Conservation (phyloP, 176 grass and related monocot species). For the Eleusine coracana region DNA sequence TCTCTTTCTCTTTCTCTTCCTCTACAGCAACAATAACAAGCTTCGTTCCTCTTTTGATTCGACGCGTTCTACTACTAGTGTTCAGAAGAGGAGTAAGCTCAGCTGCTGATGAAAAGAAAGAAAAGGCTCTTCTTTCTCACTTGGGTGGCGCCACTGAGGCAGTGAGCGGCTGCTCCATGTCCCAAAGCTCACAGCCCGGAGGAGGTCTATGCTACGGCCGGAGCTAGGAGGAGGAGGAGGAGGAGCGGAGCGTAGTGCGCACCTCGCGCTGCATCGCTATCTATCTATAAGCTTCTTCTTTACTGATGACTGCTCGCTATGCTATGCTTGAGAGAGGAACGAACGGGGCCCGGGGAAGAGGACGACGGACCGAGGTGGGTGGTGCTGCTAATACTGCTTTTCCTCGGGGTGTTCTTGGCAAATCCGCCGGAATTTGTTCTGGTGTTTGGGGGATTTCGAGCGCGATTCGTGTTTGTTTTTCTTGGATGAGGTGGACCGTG, state of each 20-base stretch:
- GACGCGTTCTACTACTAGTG: too few relatives aligned
- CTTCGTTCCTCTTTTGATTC: neutral
- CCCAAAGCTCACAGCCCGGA: neutral
- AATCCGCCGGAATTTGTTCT: neutral
- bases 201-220: conserved; percentile 6
- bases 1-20: neutral
- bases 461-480: conserved; percentile 14
- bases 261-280: conserved; percentile 51
- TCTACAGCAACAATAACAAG: too few relatives aligned
- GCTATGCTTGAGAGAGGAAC: neutral
- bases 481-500: neutral
- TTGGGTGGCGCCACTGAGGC: conserved; percentile 9
- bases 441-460: neutral
- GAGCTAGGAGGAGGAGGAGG: neutral
- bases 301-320: neutral
- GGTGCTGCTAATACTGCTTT: neutral
- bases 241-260: conserved; percentile 39
- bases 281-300: conserved; percentile 37
- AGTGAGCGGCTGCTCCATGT: conserved; percentile 42
- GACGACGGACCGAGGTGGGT: neutral
- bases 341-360: neutral
- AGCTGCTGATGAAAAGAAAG: neutral
- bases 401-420: neutral
- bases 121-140: neutral
- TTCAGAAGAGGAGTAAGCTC: neutral